phyloP scores from a whole-genome alignment of 2,329 filamentous ascomycete genomes.

The Aureobasidium lini region DNA sequence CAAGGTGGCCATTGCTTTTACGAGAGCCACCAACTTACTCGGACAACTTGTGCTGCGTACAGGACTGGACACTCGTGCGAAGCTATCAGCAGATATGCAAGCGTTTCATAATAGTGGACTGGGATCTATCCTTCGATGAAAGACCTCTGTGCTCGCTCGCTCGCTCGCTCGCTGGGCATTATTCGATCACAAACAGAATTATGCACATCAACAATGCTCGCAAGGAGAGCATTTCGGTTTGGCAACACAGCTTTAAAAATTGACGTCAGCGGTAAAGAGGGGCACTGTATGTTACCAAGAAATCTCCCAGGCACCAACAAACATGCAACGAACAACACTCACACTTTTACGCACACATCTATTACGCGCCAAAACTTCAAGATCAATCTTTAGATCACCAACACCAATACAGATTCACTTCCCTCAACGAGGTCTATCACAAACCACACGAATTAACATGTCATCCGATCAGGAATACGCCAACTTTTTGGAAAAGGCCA shows the following conservation, averaged over 20 bases:
- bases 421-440: not conserved
- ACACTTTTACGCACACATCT: not conserved
- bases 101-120: too few species aligned
- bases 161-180: too few species aligned
- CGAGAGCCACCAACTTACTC: too few species aligned
- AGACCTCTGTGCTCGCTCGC: too few species aligned
- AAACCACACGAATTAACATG: conserved; percentile 38
- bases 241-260: not conserved
- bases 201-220: too few species aligned
- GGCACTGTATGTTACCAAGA: not conserved
- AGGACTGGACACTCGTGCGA: too few species aligned
- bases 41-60: too few species aligned
- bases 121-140: too few species aligned
- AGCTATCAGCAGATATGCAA: too few species aligned
- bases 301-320: not conserved
- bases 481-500: conserved; percentile 80
- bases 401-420: not conserved
- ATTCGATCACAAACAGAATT: too few species aligned
- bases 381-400: not conserved
- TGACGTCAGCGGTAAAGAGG: conserved; percentile 1
- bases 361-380: not conserved
- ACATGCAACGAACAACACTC: conserved; percentile 3
- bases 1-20: too few species aligned
- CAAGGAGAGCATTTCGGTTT: too few species aligned
- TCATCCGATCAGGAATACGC: conserved; percentile 75